These are phyloP conservation scores for Schoenoplectus tabernaemontani DNA, from an alignment of 202 grass and related monocot genomes.

Conservation along the genomic window DNA sequence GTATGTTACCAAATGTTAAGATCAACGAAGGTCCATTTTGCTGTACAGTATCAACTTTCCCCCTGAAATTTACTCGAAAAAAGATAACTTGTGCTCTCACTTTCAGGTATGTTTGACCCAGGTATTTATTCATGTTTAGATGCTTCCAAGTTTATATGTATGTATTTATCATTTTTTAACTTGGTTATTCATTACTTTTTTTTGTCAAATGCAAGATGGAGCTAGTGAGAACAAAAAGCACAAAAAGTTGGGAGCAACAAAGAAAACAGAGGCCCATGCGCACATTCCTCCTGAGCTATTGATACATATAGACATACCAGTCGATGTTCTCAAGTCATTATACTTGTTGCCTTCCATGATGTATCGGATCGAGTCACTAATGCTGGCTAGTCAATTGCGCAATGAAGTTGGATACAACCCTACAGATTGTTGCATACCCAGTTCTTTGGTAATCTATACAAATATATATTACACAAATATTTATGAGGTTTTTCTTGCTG, in stretches of 20 bases:
- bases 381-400: slow-evolving; percentile 74
- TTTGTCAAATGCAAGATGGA: slow-evolving; percentile 22
- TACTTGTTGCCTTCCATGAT: slow-evolving; percentile 94
- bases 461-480: slow-evolving; percentile 9
- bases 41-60: neutral
- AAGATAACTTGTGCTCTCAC: neutral
- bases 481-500: neutral
- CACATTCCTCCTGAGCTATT: slow-evolving; percentile 93
- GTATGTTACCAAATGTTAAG: neutral
- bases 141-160: neutral
- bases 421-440: slow-evolving; percentile 44
- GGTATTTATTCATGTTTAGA: neutral
- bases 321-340: slow-evolving; percentile 68
- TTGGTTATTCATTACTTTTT: slow-evolving; percentile 6
- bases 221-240: slow-evolving; percentile 10
- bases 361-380: slow-evolving; percentile 74
- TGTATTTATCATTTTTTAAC: neutral
- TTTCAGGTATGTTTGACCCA: neutral
- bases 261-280: slow-evolving; percentile 41
- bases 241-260: slow-evolving; percentile 13
- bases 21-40: neutral
- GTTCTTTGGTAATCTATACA: slow-evolving; percentile 46
- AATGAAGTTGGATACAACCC: slow-evolving; percentile 51
- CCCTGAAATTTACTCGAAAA: neutral
- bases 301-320: slow-evolving; percentile 56